These are phyloP conservation scores for Phylloporus sp. DNA, from an alignment of 1,284 basidiomycete genomes.

Conservation along the genomic window DNA sequence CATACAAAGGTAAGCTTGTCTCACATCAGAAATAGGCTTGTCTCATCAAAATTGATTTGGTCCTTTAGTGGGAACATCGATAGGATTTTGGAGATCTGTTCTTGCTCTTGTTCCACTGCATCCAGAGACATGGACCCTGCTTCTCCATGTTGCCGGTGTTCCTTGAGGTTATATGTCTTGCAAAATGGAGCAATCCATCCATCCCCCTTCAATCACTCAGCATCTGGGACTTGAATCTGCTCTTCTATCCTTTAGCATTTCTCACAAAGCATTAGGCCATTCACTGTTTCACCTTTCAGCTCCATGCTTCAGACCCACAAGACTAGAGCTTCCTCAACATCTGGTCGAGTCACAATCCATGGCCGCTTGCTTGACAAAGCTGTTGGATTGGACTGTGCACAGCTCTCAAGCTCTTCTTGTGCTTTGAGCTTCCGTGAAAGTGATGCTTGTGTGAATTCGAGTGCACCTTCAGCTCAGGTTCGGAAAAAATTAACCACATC, in stretches of 20 bases:
- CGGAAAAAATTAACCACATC: conserved; percentile 2
- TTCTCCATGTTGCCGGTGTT: conserved; percentile 4
- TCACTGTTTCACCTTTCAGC: conserved; percentile 10
- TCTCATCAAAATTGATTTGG: conserved; percentile 47
- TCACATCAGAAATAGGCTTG: conserved; percentile 29
- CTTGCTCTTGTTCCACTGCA: conserved; percentile 4
- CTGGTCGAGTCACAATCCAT: neutral
- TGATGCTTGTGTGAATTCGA: neutral
- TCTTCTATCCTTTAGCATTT: conserved; percentile 7
- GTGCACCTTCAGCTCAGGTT: neutral
- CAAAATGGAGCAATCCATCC: conserved; percentile 9
- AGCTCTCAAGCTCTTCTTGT: neutral
- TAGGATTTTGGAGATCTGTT: conserved; percentile 22
- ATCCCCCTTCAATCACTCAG: neutral
- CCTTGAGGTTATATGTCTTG: neutral
- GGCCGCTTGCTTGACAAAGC: conserved; percentile 8
- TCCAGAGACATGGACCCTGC: conserved; percentile 1
- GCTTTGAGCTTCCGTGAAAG: neutral
- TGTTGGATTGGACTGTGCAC: neutral
- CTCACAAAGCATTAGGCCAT: conserved; percentile 9
- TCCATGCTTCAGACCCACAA: conserved; percentile 17
- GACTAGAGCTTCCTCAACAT: conserved; percentile 16
- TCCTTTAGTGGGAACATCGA: conserved; percentile 36
- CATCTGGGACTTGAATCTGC: conserved; percentile 1
- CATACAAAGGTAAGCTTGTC: neutral